Evolutionary conservation across 306 rosid species (phyloP).

Genomic region (Prunus dulcis): DNA sequence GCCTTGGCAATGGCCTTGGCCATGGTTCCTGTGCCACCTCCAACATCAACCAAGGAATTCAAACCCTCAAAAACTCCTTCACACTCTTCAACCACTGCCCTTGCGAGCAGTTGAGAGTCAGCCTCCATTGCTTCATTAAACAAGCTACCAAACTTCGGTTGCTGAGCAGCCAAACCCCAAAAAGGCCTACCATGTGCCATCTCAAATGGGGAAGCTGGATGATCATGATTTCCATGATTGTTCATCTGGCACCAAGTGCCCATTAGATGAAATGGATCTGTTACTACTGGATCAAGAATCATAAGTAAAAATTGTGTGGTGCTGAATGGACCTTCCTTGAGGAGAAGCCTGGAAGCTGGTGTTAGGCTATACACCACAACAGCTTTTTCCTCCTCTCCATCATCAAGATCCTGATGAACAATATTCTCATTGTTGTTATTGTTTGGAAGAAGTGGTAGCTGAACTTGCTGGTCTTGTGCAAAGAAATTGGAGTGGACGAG

Average conservation of each 20-base stretch:
- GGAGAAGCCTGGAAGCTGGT: no score
- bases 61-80: neutral
- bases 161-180: no score
- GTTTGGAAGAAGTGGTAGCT: constrained; percentile 29
- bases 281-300: neutral
- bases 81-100: constrained; percentile 16
- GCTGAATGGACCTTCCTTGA: no score
- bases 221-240: neutral
- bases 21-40: no score
- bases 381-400: constrained; percentile 9
- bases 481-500: no score
- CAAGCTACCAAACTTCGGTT: no score
- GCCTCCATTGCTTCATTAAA: neutral
- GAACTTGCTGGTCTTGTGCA: no score
- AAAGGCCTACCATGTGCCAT: constrained; percentile 3
- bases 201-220: constrained; percentile 3
- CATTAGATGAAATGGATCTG: neutral
- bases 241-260: constrained; percentile 27
- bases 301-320: no score
- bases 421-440: constrained; percentile 14
- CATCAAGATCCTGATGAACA: neutral
- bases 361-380: no score
- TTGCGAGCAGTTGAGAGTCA: constrained; percentile 16
- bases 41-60: no score
- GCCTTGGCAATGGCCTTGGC: no score